Evolutionary conservation across 805 yeast species (phyloP).

Genomic region (Yarrowia bubula): DNA sequence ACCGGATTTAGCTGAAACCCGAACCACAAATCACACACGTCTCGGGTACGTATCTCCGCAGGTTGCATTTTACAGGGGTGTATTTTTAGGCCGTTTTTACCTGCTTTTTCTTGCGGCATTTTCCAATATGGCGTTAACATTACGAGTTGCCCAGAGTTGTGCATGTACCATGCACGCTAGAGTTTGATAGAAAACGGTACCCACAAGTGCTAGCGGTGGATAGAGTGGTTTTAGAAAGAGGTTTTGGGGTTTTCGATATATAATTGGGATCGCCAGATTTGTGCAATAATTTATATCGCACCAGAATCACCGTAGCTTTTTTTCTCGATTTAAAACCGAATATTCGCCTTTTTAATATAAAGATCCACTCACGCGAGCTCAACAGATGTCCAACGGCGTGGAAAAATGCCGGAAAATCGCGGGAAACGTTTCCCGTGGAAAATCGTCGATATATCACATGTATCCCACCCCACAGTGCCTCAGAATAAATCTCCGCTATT

Average conservation of each 20-base stretch:
- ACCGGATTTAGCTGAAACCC: background rate
- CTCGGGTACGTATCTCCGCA: background rate
- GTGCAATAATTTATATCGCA: too few relatives aligned
- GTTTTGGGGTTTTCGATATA: too few relatives aligned
- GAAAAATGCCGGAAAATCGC: background rate
- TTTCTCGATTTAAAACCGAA: too few relatives aligned
- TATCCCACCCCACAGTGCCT: background rate
- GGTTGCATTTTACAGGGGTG: background rate
- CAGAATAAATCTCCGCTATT: background rate
- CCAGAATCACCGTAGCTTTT: too few relatives aligned
- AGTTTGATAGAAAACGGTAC: background rate
- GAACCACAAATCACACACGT: too few relatives aligned
- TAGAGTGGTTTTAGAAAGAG: too few relatives aligned
- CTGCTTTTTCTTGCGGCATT: conserved; percentile 15
- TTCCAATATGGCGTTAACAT: background rate
- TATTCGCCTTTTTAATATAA: too few relatives aligned
- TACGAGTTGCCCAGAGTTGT: conserved; percentile 1
- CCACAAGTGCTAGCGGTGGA: too few relatives aligned
- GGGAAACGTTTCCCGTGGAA: background rate
- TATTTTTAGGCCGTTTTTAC: background rate
- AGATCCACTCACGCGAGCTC: background rate
- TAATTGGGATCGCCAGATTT: too few relatives aligned
- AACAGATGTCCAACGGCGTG: background rate
- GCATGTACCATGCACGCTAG: background rate
- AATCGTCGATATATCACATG: background rate